These are phyloP conservation scores for Pholiota conissans DNA, from an alignment of 768 basidiomycete genomes.

Conservation along the genomic window DNA sequence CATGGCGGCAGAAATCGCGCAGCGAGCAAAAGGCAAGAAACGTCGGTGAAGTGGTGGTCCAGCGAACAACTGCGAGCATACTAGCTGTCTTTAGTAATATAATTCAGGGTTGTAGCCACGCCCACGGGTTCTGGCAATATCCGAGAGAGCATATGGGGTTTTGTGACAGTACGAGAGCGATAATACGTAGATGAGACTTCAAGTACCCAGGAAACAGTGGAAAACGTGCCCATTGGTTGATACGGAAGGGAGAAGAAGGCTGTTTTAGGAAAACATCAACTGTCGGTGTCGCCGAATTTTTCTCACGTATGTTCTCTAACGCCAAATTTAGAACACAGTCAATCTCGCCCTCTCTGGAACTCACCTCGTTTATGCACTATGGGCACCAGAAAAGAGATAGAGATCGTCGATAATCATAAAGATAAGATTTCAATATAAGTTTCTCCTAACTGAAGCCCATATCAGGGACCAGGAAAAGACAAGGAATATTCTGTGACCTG, in stretches of 20 bases:
- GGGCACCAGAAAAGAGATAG: background rate
- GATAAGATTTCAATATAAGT: too few relatives aligned
- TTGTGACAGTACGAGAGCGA: background rate
- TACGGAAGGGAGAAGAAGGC: conserved; percentile 13
- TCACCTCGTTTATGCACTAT: background rate
- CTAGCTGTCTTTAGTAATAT: background rate
- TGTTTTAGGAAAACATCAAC: conserved; percentile 3
- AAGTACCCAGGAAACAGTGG: background rate
- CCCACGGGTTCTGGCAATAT: background rate
- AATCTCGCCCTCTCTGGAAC: background rate
- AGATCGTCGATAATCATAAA: too few relatives aligned
- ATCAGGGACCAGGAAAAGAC: background rate
- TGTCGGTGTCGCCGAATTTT: background rate
- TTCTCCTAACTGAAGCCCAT: too few relatives aligned
- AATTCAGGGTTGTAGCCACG: background rate
- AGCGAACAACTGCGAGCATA: background rate
- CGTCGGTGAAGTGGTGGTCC: background rate
- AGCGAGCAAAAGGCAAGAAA: conserved; percentile 1
- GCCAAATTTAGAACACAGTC: background rate
- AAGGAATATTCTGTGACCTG: background rate
- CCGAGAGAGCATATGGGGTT: background rate
- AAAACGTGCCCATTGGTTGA: conserved; percentile 15
- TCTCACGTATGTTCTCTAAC: background rate
- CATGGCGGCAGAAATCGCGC: conserved; percentile 6
- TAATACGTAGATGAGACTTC: background rate